phyloP scores from a whole-genome alignment of 176 grass and related monocot genomes.

The Rhipidocladum racemiflorum region DNA sequence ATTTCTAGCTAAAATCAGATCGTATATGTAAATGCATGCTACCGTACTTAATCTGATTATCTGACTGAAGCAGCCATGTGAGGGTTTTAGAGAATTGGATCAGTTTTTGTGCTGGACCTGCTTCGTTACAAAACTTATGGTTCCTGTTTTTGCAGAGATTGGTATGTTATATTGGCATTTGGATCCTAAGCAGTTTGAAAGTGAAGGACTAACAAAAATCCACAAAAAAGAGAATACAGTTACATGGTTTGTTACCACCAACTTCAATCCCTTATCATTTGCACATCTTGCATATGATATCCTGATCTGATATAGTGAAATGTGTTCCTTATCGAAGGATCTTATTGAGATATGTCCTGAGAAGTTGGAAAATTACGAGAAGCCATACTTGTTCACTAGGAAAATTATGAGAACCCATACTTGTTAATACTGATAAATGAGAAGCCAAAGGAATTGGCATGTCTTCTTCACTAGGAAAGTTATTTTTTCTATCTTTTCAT shows the following conservation, averaged over 20 bases:
- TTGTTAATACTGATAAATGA: not conserved
- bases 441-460: not conserved
- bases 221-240: slow-evolving; percentile 76
- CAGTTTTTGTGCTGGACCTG: not conserved
- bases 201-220: slow-evolving; percentile 62
- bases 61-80: not conserved
- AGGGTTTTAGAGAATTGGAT: not conserved
- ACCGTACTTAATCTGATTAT: slow-evolving; percentile 11
- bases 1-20: not conserved
- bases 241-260: slow-evolving; percentile 50
- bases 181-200: slow-evolving; percentile 77
- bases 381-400: too few species aligned
- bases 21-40: not conserved
- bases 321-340: slow-evolving; percentile 50
- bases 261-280: not conserved
- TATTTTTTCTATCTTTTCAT: not conserved
- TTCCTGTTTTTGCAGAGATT: slow-evolving; percentile 56
- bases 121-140: not conserved
- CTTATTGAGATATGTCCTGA: slow-evolving; percentile 70
- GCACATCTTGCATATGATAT: slow-evolving; percentile 2
- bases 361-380: slow-evolving; percentile 88
- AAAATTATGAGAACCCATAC: slow-evolving; percentile 87
- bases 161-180: slow-evolving; percentile 80
- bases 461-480: not conserved
- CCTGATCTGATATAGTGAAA: not conserved